These are phyloP conservation scores for Phytophthora tubulina DNA, from an alignment of 352 stramenopile species.

Conservation along the genomic window DNA sequence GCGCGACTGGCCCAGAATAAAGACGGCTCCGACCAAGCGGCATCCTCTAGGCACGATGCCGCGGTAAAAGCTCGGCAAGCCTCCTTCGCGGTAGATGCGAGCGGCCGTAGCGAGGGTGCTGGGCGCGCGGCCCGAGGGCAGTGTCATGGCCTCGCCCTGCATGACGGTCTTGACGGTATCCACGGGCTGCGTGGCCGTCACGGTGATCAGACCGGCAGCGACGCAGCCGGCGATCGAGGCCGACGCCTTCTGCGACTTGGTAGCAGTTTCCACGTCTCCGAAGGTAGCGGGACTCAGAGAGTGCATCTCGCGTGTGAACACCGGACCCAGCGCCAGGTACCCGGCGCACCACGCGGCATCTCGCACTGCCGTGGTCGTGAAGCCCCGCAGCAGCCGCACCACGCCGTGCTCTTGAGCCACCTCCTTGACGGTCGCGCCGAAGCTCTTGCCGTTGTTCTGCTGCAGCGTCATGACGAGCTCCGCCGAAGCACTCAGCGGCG, in stretches of 20 bases:
- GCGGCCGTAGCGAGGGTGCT: slow-evolving; percentile 54
- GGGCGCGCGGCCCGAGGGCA: slow-evolving; percentile 47
- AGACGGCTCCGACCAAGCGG: slow-evolving; percentile 85
- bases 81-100: slow-evolving; percentile 62
- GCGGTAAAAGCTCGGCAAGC: slow-evolving; percentile 71
- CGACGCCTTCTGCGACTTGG: slow-evolving; percentile 68
- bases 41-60: slow-evolving; percentile 76
- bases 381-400: slow-evolving; percentile 63
- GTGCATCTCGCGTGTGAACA: slow-evolving; percentile 78
- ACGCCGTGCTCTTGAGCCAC: slow-evolving; percentile 58
- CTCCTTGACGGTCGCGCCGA: slow-evolving; percentile 67
- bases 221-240: slow-evolving; percentile 76
- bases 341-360: slow-evolving; percentile 82
- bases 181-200: slow-evolving; percentile 81
- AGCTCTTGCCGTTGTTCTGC: slow-evolving; percentile 82
- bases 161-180: slow-evolving; percentile 90
- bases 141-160: slow-evolving; percentile 75
- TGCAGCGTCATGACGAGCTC: slow-evolving; percentile 91
- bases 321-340: slow-evolving; percentile 80
- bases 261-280: slow-evolving; percentile 55
- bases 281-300: slow-evolving; percentile 60
- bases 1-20: slow-evolving; percentile 82
- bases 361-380: slow-evolving; percentile 69
- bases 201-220: slow-evolving; percentile 74
- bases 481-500: slow-evolving; percentile 70